Base-by-base conservation (phyloP, 2,329 filamentous ascomycete species). In the Sporothrix dimorphospora region DNA sequence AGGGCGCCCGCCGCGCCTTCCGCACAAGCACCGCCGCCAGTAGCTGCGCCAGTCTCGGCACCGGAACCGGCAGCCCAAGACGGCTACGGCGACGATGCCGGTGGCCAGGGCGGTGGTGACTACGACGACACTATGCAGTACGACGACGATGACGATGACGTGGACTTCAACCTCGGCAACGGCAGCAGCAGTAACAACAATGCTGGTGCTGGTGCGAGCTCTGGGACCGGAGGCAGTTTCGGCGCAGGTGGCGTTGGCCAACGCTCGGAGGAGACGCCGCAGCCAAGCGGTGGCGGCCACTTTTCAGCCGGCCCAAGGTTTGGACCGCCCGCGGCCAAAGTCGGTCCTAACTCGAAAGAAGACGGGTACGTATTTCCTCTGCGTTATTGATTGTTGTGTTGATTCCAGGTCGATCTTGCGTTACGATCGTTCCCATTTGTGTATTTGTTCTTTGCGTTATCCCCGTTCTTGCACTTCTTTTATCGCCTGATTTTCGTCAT, bases 331-430 rank as follows among this genome's bases (percentile, higher is more conserved):
- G 79, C 78, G 30, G 74, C 77, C 14, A 83, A 51, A 16, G 42
- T 84, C 76, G 87, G 86, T 19, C 89, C 92, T 70, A 91, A 90
- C 75, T 92, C 94, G 72, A 97, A 97, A 82, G 93, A 97, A 88
- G 93, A 97, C 80, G 93, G 93, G 93, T 97, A 90, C 94, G 93
- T 76, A 76, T 77, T 75, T 76, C 30, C n/a, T 57, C 45, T 53
- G 66, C 34, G 19, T 19, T 21, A 11, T n/a, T 24, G n/a, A 68
- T 68, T 53, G n/a, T 7, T 40, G 0, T 42, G 9, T 45, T 42
- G 38, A 57, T 24, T 57, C 30, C 11, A 65, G 59, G 59, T 19
- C 59, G 21, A 27, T 14, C 40, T 42, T 7, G 34, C 34, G 12
- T 19, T 27, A 8, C 27, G 3, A n/a, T 4, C 38, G 21, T 7